Conservation (phyloP, 495 filamentous ascomycete genomes). For the Podospora didyma region DNA sequence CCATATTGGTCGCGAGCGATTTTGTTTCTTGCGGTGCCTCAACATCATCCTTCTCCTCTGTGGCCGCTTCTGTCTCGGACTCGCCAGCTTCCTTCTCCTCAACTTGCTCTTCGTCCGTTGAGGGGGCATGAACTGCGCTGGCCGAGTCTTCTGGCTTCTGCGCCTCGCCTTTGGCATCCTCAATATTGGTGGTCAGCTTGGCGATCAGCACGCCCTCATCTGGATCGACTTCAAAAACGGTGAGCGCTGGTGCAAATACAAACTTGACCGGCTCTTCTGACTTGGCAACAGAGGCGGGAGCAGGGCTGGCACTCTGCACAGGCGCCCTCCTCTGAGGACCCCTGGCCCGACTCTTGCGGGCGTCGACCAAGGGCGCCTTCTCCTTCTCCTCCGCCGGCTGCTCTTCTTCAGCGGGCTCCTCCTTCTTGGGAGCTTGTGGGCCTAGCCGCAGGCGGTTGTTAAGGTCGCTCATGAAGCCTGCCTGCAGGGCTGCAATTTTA, state of each 20-base stretch:
- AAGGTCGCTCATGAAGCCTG: conserved; percentile 84
- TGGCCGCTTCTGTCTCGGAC: conserved; percentile 15
- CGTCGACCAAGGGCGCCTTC: conserved; percentile 76
- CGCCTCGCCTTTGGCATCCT: conserved; percentile 21
- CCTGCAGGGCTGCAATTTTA: conserved; percentile 88
- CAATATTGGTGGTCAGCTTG: conserved; percentile 21
- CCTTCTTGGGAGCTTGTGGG: conserved; percentile 64
- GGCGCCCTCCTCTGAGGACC: conserved; percentile 76
- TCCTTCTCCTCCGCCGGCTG: conserved; percentile 57
- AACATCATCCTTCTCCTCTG: conserved; percentile 5
- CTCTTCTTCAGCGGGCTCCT: conserved; percentile 55
- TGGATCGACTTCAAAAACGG: conserved; percentile 47
- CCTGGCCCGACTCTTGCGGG: conserved; percentile 82
- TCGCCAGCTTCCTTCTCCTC: neutral
- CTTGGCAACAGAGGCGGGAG: conserved; percentile 15
- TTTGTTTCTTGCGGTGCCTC: conserved; percentile 17
- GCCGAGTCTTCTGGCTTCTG: neutral
- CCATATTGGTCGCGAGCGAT: conserved; percentile 51
- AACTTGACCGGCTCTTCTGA: conserved; percentile 25
- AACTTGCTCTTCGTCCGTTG: neutral
- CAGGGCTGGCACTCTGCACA: conserved; percentile 43
- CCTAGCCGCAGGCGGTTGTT: conserved; percentile 82
- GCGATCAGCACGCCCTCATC: conserved; percentile 45
- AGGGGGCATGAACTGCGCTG: neutral
- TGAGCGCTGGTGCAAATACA: conserved; percentile 38